phyloP scores from a whole-genome alignment of 768 basidiomycete species.

The Sutorius australiensis region DNA sequence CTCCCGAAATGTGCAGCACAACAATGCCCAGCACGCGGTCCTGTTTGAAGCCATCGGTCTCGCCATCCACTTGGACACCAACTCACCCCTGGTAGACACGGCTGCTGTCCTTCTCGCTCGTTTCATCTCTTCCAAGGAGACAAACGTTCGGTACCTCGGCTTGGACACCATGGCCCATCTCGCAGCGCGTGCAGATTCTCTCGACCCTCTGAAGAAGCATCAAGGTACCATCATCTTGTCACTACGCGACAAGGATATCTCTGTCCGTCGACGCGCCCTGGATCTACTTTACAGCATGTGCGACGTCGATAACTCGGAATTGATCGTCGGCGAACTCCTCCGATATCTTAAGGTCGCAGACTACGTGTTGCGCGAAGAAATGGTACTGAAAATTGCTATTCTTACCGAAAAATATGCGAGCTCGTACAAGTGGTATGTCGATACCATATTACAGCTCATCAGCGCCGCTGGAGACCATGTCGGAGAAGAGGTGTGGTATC shows the following conservation, averaged over 20 bases:
- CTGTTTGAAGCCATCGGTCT: conserved; percentile 96
- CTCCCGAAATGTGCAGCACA: conserved; percentile 93
- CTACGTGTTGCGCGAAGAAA: conserved; percentile 93
- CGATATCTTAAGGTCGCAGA: conserved; percentile 95
- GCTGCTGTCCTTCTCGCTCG: conserved; percentile 90
- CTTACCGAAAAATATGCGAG: conserved; percentile 98
- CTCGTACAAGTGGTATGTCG: conserved; percentile 99
- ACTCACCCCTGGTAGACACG: conserved; percentile 80
- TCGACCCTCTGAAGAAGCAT: conserved; percentile 91
- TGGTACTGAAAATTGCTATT: conserved; percentile 98
- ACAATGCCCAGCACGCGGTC: conserved; percentile 97
- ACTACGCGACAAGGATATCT: conserved; percentile 95
- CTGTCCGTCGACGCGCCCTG: conserved; percentile 87
- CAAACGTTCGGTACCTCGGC: conserved; percentile 96
- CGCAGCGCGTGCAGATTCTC: conserved; percentile 86
- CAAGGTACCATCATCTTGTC: conserved; percentile 94
- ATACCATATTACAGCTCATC: conserved; percentile 94
- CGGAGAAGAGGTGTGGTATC: conserved; percentile 99
- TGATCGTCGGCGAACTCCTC: conserved; percentile 92
- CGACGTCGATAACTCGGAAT: conserved; percentile 92
- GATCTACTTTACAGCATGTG: conserved; percentile 99
- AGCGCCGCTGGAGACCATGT: conserved; percentile 97
- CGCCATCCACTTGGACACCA: conserved; percentile 93
- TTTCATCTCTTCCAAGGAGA: conserved; percentile 97
- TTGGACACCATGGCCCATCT: conserved; percentile 98